Evolutionary conservation across 257 asterid genomes (phyloP).

Genomic region (Nicotiana attenuata): DNA sequence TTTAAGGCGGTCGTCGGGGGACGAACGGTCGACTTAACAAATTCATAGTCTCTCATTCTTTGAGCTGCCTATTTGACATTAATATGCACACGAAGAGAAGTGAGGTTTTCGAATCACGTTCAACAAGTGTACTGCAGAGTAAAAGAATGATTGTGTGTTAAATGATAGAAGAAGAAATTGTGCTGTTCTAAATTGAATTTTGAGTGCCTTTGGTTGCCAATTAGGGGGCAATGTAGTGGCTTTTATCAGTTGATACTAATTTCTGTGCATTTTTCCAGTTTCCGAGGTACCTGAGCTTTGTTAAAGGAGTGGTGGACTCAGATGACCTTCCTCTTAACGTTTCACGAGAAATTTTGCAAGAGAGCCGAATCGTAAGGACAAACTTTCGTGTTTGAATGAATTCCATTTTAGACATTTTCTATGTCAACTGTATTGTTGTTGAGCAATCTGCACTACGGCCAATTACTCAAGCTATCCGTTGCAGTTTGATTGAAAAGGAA

Average conservation of each 20-base stretch:
- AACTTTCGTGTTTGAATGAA: neutral
- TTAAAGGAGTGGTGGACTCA: slow-evolving; percentile 95
- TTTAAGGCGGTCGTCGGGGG: too few species aligned
- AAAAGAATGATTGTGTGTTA: neutral
- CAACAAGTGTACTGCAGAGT: neutral
- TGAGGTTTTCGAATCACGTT: neutral
- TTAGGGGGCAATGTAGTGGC: neutral
- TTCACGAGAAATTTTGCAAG: slow-evolving; percentile 98
- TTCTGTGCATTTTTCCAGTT: slow-evolving; percentile 52
- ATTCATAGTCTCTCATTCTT: neutral
- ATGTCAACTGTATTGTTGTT: neutral
- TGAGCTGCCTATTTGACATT: neutral
- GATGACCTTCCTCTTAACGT: slow-evolving; percentile 98
- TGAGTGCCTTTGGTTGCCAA: neutral
- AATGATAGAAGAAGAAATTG: neutral
- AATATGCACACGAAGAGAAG: neutral
- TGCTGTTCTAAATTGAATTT: neutral
- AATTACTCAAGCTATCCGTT: neutral
- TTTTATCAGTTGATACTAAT: neutral
- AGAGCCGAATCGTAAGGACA: slow-evolving; percentile 89
- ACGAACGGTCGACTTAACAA: too few species aligned
- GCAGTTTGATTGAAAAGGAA: neutral
- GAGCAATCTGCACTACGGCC: neutral
- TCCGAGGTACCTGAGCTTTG: slow-evolving; percentile 98
- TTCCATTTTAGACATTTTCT: neutral